Evolutionary conservation across 305 asterid species (phyloP).

Genomic region (Ajuga reptans): DNA sequence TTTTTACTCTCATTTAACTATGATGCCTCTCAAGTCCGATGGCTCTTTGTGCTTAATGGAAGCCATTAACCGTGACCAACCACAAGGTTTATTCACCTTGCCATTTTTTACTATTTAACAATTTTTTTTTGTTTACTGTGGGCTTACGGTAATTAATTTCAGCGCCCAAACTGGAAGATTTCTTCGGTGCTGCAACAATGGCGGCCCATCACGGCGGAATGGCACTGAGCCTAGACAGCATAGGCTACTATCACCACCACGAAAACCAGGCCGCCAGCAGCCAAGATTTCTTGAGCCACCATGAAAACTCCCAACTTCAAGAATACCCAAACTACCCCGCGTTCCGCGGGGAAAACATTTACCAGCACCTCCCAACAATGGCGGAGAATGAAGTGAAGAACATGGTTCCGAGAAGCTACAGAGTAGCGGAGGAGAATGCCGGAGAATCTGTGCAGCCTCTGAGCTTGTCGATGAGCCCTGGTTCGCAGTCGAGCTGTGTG

Average conservation of each 20-base stretch:
- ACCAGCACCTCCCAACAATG: constrained; percentile 40
- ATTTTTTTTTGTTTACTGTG: constrained; percentile 13
- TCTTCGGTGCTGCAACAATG: constrained; percentile 70
- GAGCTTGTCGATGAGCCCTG: constrained; percentile 71
- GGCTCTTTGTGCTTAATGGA: constrained; percentile 59
- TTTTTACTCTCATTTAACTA: constrained; percentile 34
- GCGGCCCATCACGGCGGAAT: constrained; percentile 56
- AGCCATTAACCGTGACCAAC: constrained; percentile 44
- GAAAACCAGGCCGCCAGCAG: constrained; percentile 33
- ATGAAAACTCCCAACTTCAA: constrained; percentile 36
- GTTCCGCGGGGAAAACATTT: constrained; percentile 35
- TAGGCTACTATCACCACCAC: constrained; percentile 53
- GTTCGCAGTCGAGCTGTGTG: constrained; percentile 62
- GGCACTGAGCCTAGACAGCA: constrained; percentile 73
- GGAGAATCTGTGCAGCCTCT: constrained; percentile 41
- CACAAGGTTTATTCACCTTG: constrained; percentile 28
- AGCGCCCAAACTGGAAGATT: constrained; percentile 68
- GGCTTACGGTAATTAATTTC: constrained; percentile 42
- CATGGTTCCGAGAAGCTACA: constrained; percentile 27
- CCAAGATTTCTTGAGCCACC: constrained; percentile 42
- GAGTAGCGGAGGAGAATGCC: constrained; percentile 27
- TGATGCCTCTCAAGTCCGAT: constrained; percentile 61
- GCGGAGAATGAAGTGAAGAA: constrained; percentile 37
- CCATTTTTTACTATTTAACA: background rate
- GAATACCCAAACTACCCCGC: constrained; percentile 42